Evolutionary conservation across 2,329 filamentous ascomycete genomes (phyloP).

Genomic region (Iodosphaeria phyllophila): DNA sequence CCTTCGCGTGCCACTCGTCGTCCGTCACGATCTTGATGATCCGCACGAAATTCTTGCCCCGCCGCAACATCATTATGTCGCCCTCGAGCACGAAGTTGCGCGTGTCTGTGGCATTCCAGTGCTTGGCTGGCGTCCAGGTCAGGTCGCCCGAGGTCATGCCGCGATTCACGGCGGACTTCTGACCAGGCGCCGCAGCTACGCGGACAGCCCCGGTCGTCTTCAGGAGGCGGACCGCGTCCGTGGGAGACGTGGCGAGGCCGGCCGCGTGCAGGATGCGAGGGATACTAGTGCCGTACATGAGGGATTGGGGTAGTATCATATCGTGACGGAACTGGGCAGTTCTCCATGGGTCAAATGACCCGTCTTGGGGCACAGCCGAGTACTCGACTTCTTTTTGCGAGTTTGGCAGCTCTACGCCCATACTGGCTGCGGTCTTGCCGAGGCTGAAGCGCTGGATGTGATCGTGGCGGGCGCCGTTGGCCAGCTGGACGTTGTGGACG

Average conservation of each 20-base stretch:
- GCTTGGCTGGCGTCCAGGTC: slow-evolving; percentile 41
- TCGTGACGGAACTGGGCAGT: slow-evolving; percentile 27
- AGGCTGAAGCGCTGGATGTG: slow-evolving; percentile 32
- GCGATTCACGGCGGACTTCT: slow-evolving; percentile 9
- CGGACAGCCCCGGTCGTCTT: slow-evolving; percentile 37
- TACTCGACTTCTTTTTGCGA: too few species aligned
- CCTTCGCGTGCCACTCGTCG: slow-evolving; percentile 29
- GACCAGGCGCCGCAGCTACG: slow-evolving; percentile 32
- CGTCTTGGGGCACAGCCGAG: too few species aligned
- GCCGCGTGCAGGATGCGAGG: slow-evolving; percentile 38
- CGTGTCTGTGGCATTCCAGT: slow-evolving; percentile 37
- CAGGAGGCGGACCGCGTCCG: slow-evolving; percentile 38
- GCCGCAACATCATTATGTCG: slow-evolving; percentile 38
- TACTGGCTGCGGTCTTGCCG: too few species aligned
- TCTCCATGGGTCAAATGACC: too few species aligned
- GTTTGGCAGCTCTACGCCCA: too few species aligned
- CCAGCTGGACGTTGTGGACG: slow-evolving; percentile 51
- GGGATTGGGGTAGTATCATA: slow-evolving; percentile 37
- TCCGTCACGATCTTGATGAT: slow-evolving; percentile 41
- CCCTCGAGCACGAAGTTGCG: slow-evolving; percentile 40
- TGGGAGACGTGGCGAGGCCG: slow-evolving; percentile 36
- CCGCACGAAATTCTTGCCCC: slow-evolving; percentile 43
- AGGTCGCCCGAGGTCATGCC: slow-evolving; percentile 28
- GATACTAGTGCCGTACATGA: slow-evolving; percentile 31
- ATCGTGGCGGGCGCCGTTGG: slow-evolving; percentile 39